These are phyloP conservation scores for Mitragyna speciosa DNA, from an alignment of 257 asterid species.

Conservation along the genomic window DNA sequence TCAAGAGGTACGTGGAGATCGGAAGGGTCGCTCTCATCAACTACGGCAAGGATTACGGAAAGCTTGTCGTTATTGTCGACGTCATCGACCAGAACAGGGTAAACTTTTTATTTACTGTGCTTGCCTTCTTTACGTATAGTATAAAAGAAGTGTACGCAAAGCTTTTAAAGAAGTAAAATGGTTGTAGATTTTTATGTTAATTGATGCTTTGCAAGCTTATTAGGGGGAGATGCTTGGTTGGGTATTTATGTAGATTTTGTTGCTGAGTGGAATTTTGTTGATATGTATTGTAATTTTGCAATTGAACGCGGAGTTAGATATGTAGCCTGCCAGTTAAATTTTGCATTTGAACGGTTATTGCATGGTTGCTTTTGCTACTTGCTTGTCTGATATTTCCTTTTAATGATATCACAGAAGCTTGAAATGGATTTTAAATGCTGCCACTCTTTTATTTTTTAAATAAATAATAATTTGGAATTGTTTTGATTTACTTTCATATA, in stretches of 20 bases:
- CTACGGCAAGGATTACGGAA: conserved; percentile 85
- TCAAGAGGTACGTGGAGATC: conserved; percentile 94
- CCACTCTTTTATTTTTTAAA: not conserved
- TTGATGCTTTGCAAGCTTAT: not conserved
- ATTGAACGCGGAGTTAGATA: not conserved
- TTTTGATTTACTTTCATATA: not conserved
- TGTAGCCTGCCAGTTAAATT: not conserved
- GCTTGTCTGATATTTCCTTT: not conserved
- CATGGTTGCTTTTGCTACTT: not conserved
- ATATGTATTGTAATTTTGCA: not conserved
- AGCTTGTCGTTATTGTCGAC: conserved; percentile 85
- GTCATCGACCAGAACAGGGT: conserved; percentile 90
- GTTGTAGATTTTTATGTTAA: not conserved
- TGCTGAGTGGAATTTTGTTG: not conserved
- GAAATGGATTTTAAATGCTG: not conserved
- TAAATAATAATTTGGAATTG: not conserved
- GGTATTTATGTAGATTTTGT: not conserved
- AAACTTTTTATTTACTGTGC: not conserved
- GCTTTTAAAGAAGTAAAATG: not conserved
- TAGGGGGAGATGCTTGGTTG: not conserved
- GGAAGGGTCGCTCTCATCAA: conserved; percentile 91
- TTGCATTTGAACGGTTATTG: not conserved
- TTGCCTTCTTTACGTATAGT: too few species aligned
- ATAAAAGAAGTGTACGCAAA: not conserved
- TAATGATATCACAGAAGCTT: not conserved